These are phyloP conservation scores for Pyrenochaeta sp. DNA, from an alignment of 2,329 filamentous ascomycete species.

Conservation along the genomic window DNA sequence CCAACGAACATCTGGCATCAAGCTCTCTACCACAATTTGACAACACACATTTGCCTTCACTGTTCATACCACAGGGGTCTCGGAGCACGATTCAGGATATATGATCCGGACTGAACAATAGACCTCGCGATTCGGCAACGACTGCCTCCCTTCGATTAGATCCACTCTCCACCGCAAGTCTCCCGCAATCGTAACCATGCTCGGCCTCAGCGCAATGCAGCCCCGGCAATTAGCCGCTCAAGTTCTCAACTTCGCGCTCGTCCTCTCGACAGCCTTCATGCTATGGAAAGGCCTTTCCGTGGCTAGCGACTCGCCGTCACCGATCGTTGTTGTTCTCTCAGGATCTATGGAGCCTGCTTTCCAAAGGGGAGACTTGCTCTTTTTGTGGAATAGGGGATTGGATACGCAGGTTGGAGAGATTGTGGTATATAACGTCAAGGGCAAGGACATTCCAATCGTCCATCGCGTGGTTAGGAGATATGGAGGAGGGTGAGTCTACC, in stretches of 20 bases:
- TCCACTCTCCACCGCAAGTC: conserved; percentile 2
- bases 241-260: conserved; percentile 88
- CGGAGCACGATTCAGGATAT: background rate
- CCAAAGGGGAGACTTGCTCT: conserved; percentile 77
- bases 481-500: conserved; percentile 61
- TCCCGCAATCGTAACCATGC: conserved; percentile 36
- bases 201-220: conserved; percentile 68
- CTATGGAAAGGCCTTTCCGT: conserved; percentile 88
- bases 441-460: conserved; percentile 97
- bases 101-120: background rate
- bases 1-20: conserved; percentile 42
- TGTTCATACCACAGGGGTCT: background rate
- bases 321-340: conserved; percentile 84
- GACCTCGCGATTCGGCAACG: background rate
- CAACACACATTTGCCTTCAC: conserved; percentile 11
- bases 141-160: background rate
- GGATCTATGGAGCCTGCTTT: conserved; percentile 88
- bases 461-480: conserved; percentile 84
- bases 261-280: conserved; percentile 93
- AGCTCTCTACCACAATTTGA: conserved; percentile 26
- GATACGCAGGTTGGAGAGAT: conserved; percentile 75
- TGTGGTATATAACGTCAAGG: conserved; percentile 84
- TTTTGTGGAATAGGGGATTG: conserved; percentile 75
- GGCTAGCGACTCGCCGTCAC: conserved; percentile 69
- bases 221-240: conserved; percentile 83